Base-by-base conservation (phyloP, 23 red algal species). In the Gracilariopsis chorda region DNA sequence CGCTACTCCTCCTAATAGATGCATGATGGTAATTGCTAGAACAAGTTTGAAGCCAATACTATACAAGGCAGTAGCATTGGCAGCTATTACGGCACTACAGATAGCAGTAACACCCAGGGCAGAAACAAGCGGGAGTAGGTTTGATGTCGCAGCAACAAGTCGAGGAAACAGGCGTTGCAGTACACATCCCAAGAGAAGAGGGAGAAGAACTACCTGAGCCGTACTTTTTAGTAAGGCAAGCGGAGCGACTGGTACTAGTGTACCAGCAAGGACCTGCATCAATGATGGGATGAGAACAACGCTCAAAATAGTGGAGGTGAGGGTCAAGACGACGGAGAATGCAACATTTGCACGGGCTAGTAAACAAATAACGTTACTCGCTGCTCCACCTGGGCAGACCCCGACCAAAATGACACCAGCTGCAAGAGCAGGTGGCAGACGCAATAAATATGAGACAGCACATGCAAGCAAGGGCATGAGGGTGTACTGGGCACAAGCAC, bases 311-410 rank as follows among this genome's bases (percentile, higher is more conserved):
- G 96, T 98, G 41, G 93, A 95, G 3, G 74, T 58, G 27, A 92
- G 80, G 5, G 96, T 98, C 77, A 98, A 88, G 27, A 98, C 78
- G 24, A 98, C 93, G 69, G 78, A 88, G 3, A 98, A 82, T n/a
- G 96, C 90, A 19, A 98, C 96, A 43, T 98, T 86, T 27, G 93
- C 96, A 12, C 84, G 82, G n/a, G 85, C 90, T 40, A 98, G 49
- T 5, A 95, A 86, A 49, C 93, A 92, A 4, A 98, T 89, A 3
- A 98, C 33, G 47, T 98, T 98, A 33, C 88, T 94, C 12, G 96
- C 96, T 11, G 96, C 92, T 35, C 96, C 96, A 33, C 96, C 96
- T 20, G 96, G 96, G 52, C 93, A 95, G 35, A 82, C 90, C 1
- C 93, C 82, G 29, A 98, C 96, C n/a, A 98, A 77, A 62, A 93